Percentiles rank a stretch among this genome's conserved stretches.
These are phyloP conservation scores for Eucalyptus polyanthemos DNA, from an alignment of 345 rosid species.

Conservation along the genomic window DNA sequence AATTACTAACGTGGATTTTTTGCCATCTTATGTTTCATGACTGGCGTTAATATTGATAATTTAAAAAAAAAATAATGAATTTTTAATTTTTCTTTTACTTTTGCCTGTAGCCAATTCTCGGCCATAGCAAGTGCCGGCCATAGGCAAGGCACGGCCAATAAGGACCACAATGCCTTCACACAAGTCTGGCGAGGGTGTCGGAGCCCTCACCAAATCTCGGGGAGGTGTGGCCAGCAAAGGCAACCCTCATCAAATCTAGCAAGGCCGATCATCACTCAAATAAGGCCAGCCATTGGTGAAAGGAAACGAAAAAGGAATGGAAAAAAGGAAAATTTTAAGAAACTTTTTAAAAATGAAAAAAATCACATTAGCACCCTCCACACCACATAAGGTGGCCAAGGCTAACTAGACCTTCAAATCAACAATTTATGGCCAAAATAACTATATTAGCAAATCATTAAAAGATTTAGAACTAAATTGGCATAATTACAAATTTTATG, in stretches of 20 bases:
- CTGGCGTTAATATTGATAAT: accelerated
- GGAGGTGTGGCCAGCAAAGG: background rate
- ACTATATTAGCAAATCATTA: background rate
- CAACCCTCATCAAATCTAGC: background rate
- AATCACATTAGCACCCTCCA: background rate
- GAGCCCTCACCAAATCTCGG: accelerated
- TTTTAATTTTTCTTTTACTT: background rate
- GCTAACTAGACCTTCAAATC: accelerated
- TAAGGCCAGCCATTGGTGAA: background rate
- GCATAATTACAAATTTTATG: accelerated
- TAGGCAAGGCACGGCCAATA: background rate
- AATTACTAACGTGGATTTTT: accelerated
- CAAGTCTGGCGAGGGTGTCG: background rate
- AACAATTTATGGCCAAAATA: background rate
- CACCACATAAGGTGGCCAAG: accelerated
- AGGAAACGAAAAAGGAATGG: background rate
- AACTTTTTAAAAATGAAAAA: too few species aligned
- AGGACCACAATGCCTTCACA: background rate
- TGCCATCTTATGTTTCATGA: accelerated
- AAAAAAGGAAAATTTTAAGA: background rate
- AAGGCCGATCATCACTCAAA: background rate
- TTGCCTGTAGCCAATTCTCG: accelerated
- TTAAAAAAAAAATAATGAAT: background rate
- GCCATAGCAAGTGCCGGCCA: background rate
- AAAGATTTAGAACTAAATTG: background rate